Percentiles rank a stretch among this genome's conserved stretches.
Conservation (phyloP, 2,329 filamentous ascomycete genomes). For the Escovopsis sp. region DNA sequence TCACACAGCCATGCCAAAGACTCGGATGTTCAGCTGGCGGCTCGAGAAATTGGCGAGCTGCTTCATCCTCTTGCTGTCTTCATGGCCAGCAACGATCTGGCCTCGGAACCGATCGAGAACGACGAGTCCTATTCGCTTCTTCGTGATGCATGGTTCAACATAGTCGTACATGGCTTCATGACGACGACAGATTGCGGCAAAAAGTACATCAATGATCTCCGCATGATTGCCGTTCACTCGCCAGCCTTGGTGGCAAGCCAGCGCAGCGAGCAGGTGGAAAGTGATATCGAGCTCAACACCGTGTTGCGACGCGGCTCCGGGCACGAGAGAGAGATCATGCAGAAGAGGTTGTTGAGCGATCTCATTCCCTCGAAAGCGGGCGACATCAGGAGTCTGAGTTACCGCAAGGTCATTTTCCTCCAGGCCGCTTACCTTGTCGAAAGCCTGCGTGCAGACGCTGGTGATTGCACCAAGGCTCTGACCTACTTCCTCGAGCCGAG, state of each 20-base stretch:
- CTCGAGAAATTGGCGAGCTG: slow-evolving; percentile 75
- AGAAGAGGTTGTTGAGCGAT: slow-evolving; percentile 63
- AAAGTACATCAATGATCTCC: slow-evolving; percentile 60
- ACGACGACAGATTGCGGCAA: slow-evolving; percentile 58
- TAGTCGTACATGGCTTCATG: slow-evolving; percentile 84
- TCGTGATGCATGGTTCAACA: slow-evolving; percentile 96
- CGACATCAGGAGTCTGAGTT: slow-evolving; percentile 71
- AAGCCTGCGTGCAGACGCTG: slow-evolving; percentile 68
- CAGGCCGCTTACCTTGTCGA: slow-evolving; percentile 85
- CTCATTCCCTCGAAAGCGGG: slow-evolving; percentile 62
- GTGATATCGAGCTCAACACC: slow-evolving; percentile 92
- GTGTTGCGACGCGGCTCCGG: slow-evolving; percentile 78
- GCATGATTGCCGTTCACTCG: slow-evolving; percentile 74
- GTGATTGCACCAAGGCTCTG: slow-evolving; percentile 79
- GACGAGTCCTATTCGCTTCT: slow-evolving; percentile 61
- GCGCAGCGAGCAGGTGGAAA: slow-evolving; percentile 78
- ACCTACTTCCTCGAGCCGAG: slow-evolving; percentile 93
- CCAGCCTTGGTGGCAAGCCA: slow-evolving; percentile 78
- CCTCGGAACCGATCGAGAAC: slow-evolving; percentile 32
- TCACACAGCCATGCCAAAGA: slow-evolving; percentile 59
- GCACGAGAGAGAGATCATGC: slow-evolving; percentile 59
- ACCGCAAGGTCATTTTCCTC: slow-evolving; percentile 82
- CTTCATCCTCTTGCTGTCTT: slow-evolving; percentile 78
- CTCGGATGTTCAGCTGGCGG: slow-evolving; percentile 67
- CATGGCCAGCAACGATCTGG: slow-evolving; percentile 51